phyloP scores from a whole-genome alignment of 495 filamentous ascomycete species.

The Penicillium simplicissimum region DNA sequence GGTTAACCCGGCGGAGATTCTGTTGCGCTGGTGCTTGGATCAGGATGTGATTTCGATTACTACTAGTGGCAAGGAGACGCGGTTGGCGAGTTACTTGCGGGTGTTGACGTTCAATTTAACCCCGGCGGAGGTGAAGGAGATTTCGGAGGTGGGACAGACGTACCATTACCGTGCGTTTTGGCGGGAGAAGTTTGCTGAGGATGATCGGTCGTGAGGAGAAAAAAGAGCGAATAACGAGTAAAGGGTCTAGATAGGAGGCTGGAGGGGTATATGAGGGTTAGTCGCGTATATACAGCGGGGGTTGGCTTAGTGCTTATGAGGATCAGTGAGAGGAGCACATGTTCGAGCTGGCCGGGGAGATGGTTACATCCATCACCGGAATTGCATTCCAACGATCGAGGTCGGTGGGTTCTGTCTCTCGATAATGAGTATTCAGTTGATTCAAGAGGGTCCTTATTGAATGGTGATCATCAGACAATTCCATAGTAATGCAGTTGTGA shows the following conservation, averaged over 20 bases:
- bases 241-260: not conserved
- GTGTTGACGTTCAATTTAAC: slow-evolving; percentile 70
- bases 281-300: not conserved
- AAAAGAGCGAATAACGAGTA: not conserved
- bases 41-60: slow-evolving; percentile 77
- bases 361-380: not conserved
- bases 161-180: slow-evolving; percentile 74
- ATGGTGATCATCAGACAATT: not conserved
- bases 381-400: not conserved
- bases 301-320: not conserved
- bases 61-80: slow-evolving; percentile 71
- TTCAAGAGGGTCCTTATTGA: not conserved
- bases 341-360: not conserved
- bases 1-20: slow-evolving; percentile 68
- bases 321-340: not conserved
- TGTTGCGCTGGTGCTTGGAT: slow-evolving; percentile 77
- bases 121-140: slow-evolving; percentile 66
- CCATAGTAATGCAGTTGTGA: not conserved
- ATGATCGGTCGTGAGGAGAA: slow-evolving; percentile 55
- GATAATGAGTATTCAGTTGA: not conserved
- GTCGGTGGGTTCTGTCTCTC: not conserved
- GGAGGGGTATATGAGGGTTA: not conserved
- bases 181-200: slow-evolving; percentile 56
- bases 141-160: slow-evolving; percentile 58
- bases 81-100: slow-evolving; percentile 65